These are phyloP conservation scores for Barbarea vulgaris DNA, from an alignment of 345 rosid species.

Conservation along the genomic window DNA sequence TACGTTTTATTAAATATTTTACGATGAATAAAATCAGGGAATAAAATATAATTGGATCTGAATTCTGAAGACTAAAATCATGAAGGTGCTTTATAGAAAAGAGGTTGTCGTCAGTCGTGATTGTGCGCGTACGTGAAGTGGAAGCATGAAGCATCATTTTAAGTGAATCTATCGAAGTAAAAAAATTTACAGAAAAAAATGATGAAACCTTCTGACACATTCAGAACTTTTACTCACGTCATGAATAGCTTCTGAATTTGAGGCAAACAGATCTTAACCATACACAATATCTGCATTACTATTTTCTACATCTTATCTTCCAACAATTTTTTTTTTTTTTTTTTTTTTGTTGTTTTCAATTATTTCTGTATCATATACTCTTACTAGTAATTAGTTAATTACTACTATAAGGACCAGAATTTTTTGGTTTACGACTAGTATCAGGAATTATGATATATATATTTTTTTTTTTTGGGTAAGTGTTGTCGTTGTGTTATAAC, in stretches of 20 bases:
- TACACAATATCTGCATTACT: background rate
- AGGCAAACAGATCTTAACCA: constrained; percentile 31
- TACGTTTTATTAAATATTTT: background rate
- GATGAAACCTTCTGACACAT: constrained; percentile 37
- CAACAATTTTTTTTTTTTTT: no score
- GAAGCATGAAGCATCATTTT: constrained; percentile 39
- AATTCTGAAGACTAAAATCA: constrained; percentile 30
- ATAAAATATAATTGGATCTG: constrained; percentile 22
- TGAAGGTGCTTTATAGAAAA: constrained; percentile 11
- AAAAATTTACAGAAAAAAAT: background rate
- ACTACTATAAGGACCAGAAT: background rate
- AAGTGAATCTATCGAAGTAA: constrained; percentile 28
- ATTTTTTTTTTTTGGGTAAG: no score
- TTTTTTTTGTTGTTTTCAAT: background rate
- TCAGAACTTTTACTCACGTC: constrained; percentile 34
- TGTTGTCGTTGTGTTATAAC: background rate
- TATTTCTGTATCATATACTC: background rate
- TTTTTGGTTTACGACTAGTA: background rate
- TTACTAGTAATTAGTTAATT: background rate
- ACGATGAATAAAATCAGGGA: constrained; percentile 11
- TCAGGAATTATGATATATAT: background rate
- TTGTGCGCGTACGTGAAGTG: constrained; percentile 45
- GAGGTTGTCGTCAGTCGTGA: constrained; percentile 33
- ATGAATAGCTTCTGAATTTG: constrained; percentile 39
- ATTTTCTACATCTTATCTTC: background rate